Conservation (phyloP, 2,329 filamentous ascomycete species). For the Penicillium oxalicum region DNA sequence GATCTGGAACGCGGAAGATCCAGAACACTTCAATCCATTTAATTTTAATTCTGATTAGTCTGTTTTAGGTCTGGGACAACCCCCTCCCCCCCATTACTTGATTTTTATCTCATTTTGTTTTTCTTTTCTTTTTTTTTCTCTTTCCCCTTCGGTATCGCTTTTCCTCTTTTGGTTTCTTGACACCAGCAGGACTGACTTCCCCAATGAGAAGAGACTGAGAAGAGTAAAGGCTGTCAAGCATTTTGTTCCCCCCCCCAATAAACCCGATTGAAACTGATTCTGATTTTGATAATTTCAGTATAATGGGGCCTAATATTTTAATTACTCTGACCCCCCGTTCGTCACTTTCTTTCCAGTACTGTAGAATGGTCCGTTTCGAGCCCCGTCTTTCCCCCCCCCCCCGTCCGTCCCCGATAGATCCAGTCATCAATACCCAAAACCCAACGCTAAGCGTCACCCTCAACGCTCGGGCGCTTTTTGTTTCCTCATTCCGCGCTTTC, state of each 20-base stretch:
- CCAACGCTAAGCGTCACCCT: slow-evolving; percentile 2
- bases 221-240: too few species aligned
- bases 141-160: neutral
- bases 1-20: slow-evolving; percentile 12
- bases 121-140: neutral
- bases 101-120: neutral
- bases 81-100: neutral
- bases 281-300: too few species aligned
- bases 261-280: too few species aligned
- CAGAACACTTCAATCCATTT: slow-evolving; percentile 13
- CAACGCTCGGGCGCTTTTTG: slow-evolving; percentile 2
- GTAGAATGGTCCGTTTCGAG: slow-evolving; percentile 2
- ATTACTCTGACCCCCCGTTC: too few species aligned
- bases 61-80: neutral
- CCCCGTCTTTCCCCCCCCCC: slow-evolving; percentile 4
- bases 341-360: too few species aligned
- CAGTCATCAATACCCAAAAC: neutral
- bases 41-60: slow-evolving; percentile 4
- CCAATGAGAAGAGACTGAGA: too few species aligned
- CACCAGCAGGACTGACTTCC: too few species aligned
- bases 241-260: too few species aligned
- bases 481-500: slow-evolving; percentile 1
- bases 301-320: too few species aligned
- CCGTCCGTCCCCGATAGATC: neutral
- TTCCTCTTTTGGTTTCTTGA: neutral